Evolutionary conservation across 768 basidiomycete species (phyloP), one percentile per base, ranked within the genome.

Genomic region (Boletus tylopilopsis): DNA sequence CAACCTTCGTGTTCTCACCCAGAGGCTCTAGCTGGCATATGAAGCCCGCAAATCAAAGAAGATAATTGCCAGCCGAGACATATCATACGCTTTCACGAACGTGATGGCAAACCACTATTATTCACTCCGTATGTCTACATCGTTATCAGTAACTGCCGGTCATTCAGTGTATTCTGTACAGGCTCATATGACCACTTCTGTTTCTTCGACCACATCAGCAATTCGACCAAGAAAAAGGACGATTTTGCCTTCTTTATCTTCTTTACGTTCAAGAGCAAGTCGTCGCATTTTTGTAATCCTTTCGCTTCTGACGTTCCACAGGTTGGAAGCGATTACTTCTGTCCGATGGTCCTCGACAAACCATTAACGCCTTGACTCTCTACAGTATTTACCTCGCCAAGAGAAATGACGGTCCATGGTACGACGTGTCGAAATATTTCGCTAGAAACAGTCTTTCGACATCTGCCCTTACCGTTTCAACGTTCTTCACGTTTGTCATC

Each of bases 231-330:
- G 78, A 84, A 82, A 54, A 94, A 87, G 68, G 96, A 99, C 65
- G 92, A 96, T 63, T 94, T 99, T 70, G 94, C 95, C 29, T 98
- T 98, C 78, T 99, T 96, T 70, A 82, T 98, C 64, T 99, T 98
- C 82, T 99, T 99, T 72, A 89, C 88, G 1, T 98, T 99, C 80
- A 99, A 99, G 77, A 95, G 95, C 90, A 53, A 46, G 84, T 74
- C 18, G 7, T 42, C 19, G 43, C 16, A 37, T 39, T 29, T 19
- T 12, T 42, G 18, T 40, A n/a, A 34, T 13, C 34, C 12, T 34
- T 23, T 32, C 39, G 39, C 37, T 10, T 24, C 45, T 59, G 21
- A 53, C 16, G 3, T 33, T 12, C 23, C 37, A 34, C 13, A 90
- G 87, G 82, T 64, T 92, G 90, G 90, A 92, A 92, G 69, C 82